A percentile compares a stretch with the other conserved stretches of the same genome.
These are phyloP conservation scores for Globisporangium iwayamae DNA, from an alignment of 352 stramenopile species.

Conservation along the genomic window DNA sequence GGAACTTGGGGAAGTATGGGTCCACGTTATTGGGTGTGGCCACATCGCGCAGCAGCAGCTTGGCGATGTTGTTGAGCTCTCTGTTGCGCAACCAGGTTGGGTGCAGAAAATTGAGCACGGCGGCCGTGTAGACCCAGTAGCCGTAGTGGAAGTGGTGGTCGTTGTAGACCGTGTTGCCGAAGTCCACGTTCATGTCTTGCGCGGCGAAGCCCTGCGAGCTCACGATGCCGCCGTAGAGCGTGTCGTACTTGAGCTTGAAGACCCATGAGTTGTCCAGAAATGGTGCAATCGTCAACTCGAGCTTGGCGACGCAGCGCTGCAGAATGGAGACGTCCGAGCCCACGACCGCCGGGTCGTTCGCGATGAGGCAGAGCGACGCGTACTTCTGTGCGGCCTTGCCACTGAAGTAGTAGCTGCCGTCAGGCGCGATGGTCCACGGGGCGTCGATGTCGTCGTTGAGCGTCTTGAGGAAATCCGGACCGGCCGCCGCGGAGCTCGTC, in stretches of 20 bases:
- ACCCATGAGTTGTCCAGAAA: slow-evolving; percentile 66
- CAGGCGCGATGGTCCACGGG: slow-evolving; percentile 43
- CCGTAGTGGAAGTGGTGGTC: slow-evolving; percentile 79
- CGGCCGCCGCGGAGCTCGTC: slow-evolving; percentile 13
- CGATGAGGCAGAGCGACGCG: slow-evolving; percentile 70
- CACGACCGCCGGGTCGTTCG: slow-evolving; percentile 62
- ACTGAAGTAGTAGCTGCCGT: slow-evolving; percentile 74
- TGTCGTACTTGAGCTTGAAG: slow-evolving; percentile 64
- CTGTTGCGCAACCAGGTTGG: slow-evolving; percentile 48
- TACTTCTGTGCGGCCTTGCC: slow-evolving; percentile 76
- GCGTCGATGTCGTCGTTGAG: slow-evolving; percentile 51
- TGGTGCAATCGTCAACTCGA: slow-evolving; percentile 47
- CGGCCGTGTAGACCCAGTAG: slow-evolving; percentile 67
- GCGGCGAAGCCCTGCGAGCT: slow-evolving; percentile 55
- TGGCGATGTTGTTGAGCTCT: slow-evolving; percentile 50
- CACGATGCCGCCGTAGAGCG: slow-evolving; percentile 54
- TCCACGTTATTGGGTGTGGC: slow-evolving; percentile 45
- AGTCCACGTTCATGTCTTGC: slow-evolving; percentile 56
- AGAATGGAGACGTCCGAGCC: slow-evolving; percentile 52
- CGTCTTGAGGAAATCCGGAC: slow-evolving; percentile 33
- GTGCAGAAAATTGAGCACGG: slow-evolving; percentile 69
- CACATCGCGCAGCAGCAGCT: slow-evolving; percentile 50
- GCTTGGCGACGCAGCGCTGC: slow-evolving; percentile 55
- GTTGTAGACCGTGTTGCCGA: slow-evolving; percentile 75
- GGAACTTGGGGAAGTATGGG: slow-evolving; percentile 64